These are phyloP conservation scores for Coniochaeta prunicola DNA, from an alignment of 2,329 filamentous ascomycete genomes.

Conservation along the genomic window DNA sequence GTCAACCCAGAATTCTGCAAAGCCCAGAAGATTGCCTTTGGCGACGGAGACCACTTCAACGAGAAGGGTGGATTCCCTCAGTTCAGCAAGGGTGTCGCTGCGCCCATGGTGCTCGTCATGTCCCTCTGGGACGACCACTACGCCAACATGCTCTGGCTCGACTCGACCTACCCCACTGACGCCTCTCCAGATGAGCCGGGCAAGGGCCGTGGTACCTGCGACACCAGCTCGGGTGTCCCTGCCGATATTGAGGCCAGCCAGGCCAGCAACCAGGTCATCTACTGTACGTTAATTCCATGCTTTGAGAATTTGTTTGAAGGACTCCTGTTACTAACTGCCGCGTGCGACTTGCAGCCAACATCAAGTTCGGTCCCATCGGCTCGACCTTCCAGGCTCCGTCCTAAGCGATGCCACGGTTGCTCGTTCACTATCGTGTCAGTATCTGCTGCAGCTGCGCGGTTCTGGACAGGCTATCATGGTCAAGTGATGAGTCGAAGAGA, in stretches of 20 bases:
- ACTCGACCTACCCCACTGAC: slow-evolving; percentile 45
- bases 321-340: neutral
- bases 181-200: slow-evolving; percentile 26
- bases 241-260: slow-evolving; percentile 25
- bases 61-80: slow-evolving; percentile 44
- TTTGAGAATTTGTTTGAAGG: neutral
- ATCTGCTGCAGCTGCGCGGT: neutral
- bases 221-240: slow-evolving; percentile 30
- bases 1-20: slow-evolving; percentile 49
- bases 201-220: slow-evolving; percentile 34
- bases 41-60: slow-evolving; percentile 42
- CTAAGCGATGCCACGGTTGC: neutral
- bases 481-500: neutral
- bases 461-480: neutral
- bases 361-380: slow-evolving; percentile 23
- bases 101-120: slow-evolving; percentile 57
- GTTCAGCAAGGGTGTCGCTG: slow-evolving; percentile 42
- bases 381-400: slow-evolving; percentile 16
- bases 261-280: slow-evolving; percentile 29
- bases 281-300: slow-evolving; percentile 13
- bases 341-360: slow-evolving; percentile 16
- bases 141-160: slow-evolving; percentile 56
- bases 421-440: neutral
- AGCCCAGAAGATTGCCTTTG: slow-evolving; percentile 44
- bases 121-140: slow-evolving; percentile 55